Evolutionary conservation across 2,329 filamentous ascomycete genomes (phyloP).

Genomic region (Colletotrichum paranaense): DNA sequence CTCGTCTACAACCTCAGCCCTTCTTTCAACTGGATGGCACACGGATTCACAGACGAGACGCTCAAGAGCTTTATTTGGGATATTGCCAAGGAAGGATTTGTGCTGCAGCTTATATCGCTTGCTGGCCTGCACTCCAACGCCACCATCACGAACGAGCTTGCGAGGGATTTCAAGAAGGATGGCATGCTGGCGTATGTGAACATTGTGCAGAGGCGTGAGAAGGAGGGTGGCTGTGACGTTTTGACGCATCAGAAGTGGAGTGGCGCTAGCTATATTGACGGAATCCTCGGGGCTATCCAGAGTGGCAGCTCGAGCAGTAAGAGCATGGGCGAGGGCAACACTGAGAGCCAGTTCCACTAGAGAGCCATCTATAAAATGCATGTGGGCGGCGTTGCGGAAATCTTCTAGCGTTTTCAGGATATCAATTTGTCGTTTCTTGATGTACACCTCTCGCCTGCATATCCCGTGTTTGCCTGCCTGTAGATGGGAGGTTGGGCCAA

Average conservation of each 20-base stretch:
- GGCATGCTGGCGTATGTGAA: conserved; percentile 99
- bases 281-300: conserved; percentile 89
- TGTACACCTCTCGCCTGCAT: neutral
- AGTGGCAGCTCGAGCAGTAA: conserved; percentile 89
- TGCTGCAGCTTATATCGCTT: conserved; percentile 74
- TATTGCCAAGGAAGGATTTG: conserved; percentile 87
- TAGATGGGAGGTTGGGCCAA: neutral
- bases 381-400: conserved; percentile 1
- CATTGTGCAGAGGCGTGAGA: conserved; percentile 87
- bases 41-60: conserved; percentile 86
- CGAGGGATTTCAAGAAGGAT: conserved; percentile 84
- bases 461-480: too few species aligned
- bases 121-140: conserved; percentile 76
- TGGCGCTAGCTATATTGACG: conserved; percentile 80
- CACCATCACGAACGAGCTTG: conserved; percentile 77
- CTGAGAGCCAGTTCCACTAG: conserved; percentile 75
- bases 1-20: conserved; percentile 97
- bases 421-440: neutral
- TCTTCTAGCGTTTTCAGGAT: neutral
- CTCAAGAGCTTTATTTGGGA: conserved; percentile 97
- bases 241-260: conserved; percentile 93
- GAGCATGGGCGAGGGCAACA: conserved; percentile 96
- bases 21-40: conserved; percentile 98
- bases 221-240: conserved; percentile 92
- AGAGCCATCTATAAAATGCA: conserved; percentile 22